A percentile compares a stretch with the other conserved stretches of the same genome.
These are phyloP conservation scores for Adansonia rubrostipa DNA, from an alignment of 441 rosid genomes.

Conservation along the genomic window DNA sequence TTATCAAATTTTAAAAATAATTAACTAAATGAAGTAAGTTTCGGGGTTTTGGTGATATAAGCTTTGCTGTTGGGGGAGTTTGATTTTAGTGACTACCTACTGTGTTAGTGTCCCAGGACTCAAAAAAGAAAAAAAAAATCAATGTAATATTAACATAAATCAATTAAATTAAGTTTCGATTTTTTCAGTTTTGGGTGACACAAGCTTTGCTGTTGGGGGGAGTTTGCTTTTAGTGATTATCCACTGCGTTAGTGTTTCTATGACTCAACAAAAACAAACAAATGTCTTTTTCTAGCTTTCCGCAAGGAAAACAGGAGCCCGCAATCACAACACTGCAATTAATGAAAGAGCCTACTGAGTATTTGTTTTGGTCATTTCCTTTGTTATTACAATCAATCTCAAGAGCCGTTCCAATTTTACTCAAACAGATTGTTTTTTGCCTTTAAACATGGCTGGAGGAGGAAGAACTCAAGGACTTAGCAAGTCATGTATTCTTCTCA, in stretches of 20 bases:
- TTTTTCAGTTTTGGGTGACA: not conserved
- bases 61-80: too few relatives aligned
- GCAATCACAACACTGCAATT: not conserved
- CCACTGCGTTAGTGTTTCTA: not conserved
- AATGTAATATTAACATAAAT: too few relatives aligned
- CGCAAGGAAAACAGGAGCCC: not conserved
- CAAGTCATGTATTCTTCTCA: conserved; percentile 79
- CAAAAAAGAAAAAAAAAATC: too few relatives aligned
- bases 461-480: conserved; percentile 50
- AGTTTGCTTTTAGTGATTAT: not conserved
- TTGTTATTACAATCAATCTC: not conserved
- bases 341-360: not conserved
- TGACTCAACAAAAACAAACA: conserved; percentile 9
- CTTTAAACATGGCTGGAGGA: conserved; percentile 43
- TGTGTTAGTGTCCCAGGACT: too few relatives aligned
- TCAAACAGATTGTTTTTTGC: conserved; percentile 4
- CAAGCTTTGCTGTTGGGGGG: not conserved
- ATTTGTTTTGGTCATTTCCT: not conserved
- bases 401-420: not conserved
- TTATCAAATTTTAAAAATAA: too few relatives aligned
- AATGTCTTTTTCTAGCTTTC: not conserved
- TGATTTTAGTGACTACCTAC: too few relatives aligned
- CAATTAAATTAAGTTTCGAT: too few relatives aligned
- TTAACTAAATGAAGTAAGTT: too few relatives aligned
- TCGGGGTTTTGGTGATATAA: too few relatives aligned